Base-by-base conservation (phyloP, 495 filamentous ascomycete species). In the Annulohypoxylon stygium region DNA sequence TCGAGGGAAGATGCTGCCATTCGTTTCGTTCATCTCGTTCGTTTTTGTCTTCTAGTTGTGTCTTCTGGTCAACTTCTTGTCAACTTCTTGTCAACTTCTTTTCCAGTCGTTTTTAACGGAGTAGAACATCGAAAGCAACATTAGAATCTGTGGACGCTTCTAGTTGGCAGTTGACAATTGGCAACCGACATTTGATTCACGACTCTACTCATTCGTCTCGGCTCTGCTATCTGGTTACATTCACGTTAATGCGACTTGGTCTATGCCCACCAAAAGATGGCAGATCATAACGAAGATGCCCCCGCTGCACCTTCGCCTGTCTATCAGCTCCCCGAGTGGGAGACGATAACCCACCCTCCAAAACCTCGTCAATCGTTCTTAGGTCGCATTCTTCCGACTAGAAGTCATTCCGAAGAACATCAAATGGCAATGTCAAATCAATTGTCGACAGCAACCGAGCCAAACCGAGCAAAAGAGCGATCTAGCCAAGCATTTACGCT, bases 251-350 rank as follows among this genome's bases (percentile, higher is more conserved):
- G 4, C 11, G 16, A 5, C 4, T 54, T 30, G 9, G 25, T n/a
- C 25, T 6, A 54, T 54, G 10, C 50, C 25, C 8, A 48, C 16
- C 14, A 7, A 36, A 67, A 36, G 6, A 75, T 75, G 72, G 55
- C 59, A 59, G 60, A 71, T 2, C 62, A 61, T 36, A 58, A 9
- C 53, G 59, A 67, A 23, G 62, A 63, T 63, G 43, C 18, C 14
- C 51, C 55, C 5, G 26, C 66, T 43, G 34, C 45, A 23, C 36
- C 66, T 36, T 48, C 65, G 4, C 57, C 65, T 50, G 70, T 67
- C 25, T 78, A 76, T 41, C 69, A 82, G 65, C 70, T 80, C 36
- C 80, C 79, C 18, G 80, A 79, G 2, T 84, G 81, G 82, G 81
- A 84, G 61, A 79, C 75, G 2, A 78, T 80, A 18, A 73, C 76